Conservation (phyloP, 164 flowering plant species). For the Akebia trifoliata region DNA sequence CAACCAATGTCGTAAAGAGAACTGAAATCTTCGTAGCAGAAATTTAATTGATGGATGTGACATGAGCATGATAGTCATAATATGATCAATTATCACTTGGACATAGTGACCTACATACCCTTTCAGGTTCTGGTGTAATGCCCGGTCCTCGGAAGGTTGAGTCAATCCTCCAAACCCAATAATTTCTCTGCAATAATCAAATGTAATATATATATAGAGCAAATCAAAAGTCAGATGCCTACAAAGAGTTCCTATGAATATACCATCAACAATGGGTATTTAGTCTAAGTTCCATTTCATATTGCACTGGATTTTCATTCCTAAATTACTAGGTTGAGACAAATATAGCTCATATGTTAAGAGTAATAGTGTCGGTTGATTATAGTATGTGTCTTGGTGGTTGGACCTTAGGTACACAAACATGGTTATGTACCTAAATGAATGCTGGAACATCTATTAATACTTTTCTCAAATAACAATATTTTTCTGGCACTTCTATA, state of each 20-base stretch:
- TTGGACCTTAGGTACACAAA: too few species aligned
- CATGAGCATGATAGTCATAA: neutral
- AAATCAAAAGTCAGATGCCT: neutral
- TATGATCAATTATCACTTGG: neutral
- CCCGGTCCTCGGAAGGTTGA: constrained; percentile 32
- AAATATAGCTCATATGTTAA: too few species aligned
- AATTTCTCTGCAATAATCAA: constrained; percentile 51
- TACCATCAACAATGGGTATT: too few species aligned
- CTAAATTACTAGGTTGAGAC: too few species aligned
- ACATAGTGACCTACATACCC: constrained; percentile 37
- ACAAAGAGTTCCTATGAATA: neutral
- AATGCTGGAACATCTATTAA: too few species aligned
- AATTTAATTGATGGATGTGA: neutral
- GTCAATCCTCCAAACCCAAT: constrained; percentile 75
- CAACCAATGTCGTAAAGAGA: neutral
- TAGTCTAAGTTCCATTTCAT: too few species aligned
- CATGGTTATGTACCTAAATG: too few species aligned
- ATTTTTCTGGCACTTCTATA: too few species aligned
- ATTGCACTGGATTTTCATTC: too few species aligned
- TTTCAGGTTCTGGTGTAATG: constrained; percentile 34
- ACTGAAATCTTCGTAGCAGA: neutral
- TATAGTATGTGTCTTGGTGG: too few species aligned
- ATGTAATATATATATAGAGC: neutral
- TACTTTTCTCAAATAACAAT: too few species aligned
- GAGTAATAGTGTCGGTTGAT: too few species aligned